These are phyloP conservation scores for Fusarium falciforme DNA, from an alignment of 2,329 filamentous ascomycete species.

Conservation along the genomic window DNA sequence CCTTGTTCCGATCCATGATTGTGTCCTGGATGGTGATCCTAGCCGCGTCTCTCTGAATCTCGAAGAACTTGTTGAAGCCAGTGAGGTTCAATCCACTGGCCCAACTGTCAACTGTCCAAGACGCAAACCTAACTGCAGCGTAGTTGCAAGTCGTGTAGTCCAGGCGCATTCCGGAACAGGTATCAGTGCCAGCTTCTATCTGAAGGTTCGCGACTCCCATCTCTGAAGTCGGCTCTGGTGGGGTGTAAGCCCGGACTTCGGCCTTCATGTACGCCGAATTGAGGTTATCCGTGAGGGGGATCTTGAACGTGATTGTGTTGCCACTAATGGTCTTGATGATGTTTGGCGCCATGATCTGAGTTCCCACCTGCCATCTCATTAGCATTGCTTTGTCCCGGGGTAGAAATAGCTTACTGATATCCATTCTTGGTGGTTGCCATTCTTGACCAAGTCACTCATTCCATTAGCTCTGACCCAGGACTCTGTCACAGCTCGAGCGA, in stretches of 20 bases:
- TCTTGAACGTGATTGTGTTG: constrained; percentile 2
- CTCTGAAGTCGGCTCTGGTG: neutral
- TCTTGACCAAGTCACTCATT: constrained; percentile 13
- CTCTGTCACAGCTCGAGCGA: constrained; percentile 3
- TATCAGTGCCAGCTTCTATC: neutral
- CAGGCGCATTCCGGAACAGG: neutral
- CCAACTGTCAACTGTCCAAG: constrained; percentile 29
- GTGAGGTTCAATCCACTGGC: constrained; percentile 1
- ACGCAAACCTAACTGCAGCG: constrained; percentile 11
- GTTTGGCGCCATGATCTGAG: constrained; percentile 10
- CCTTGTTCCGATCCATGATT: constrained; percentile 8
- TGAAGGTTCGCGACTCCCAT: constrained; percentile 18
- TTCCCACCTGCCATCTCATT: neutral
- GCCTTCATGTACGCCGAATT: constrained; percentile 18
- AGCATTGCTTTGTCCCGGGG: neutral
- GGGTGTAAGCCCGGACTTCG: neutral
- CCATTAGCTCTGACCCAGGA: constrained; percentile 19
- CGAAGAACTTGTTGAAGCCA: constrained; percentile 22
- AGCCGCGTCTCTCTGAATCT: constrained; percentile 5
- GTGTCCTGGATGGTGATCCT: constrained; percentile 17
- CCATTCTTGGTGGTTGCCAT: constrained; percentile 9
- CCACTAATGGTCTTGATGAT: constrained; percentile 11
- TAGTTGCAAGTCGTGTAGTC: constrained; percentile 8
- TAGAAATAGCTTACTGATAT: neutral
- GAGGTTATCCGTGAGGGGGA: constrained; percentile 18